A percentile compares a stretch with the other conserved stretches of the same genome.
Conservation (phyloP, 306 rosid species). For the Senna siamea region DNA sequence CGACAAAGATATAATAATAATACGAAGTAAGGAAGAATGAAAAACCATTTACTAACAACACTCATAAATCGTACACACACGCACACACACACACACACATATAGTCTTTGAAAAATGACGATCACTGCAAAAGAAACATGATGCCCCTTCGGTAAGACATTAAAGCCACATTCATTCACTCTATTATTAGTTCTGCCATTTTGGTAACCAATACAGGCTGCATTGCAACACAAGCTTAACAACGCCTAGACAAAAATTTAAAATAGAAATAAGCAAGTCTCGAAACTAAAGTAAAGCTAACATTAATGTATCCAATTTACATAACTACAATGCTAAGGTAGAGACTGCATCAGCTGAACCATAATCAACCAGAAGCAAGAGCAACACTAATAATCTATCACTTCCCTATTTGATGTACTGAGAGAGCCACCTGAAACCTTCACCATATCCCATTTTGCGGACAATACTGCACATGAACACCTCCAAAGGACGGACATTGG, state of each 20-base stretch:
- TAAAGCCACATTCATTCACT: slow-evolving; percentile 26
- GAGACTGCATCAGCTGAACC: slow-evolving; percentile 34
- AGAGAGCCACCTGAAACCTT: slow-evolving; percentile 86
- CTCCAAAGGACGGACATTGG: slow-evolving; percentile 76
- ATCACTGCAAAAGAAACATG: no score
- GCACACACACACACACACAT: no score
- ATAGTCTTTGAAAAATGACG: no score
- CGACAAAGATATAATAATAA: no score
- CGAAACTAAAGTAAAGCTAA: slow-evolving; percentile 45
- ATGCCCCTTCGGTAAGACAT: slow-evolving; percentile 20
- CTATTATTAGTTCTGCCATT: slow-evolving; percentile 39
- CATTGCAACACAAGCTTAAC: slow-evolving; percentile 39
- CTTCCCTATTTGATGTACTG: slow-evolving; percentile 73
- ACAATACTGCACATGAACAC: slow-evolving; percentile 94
- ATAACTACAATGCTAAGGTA: slow-evolving; percentile 38
- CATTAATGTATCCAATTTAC: slow-evolving; percentile 54
- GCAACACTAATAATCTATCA: slow-evolving; percentile 16
- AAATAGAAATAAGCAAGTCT: slow-evolving; percentile 21
- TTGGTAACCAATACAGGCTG: slow-evolving; percentile 33
- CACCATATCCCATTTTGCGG: slow-evolving; percentile 91
- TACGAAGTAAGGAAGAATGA: no score
- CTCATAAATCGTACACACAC: no score
- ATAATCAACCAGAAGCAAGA: slow-evolving; percentile 25
- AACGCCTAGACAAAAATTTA: slow-evolving; percentile 1
- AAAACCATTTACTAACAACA: no score